A percentile compares a stretch with the other conserved stretches of the same genome.
Conservation (phyloP, 495 filamentous ascomycete genomes). For the Penicillium fimorum region DNA sequence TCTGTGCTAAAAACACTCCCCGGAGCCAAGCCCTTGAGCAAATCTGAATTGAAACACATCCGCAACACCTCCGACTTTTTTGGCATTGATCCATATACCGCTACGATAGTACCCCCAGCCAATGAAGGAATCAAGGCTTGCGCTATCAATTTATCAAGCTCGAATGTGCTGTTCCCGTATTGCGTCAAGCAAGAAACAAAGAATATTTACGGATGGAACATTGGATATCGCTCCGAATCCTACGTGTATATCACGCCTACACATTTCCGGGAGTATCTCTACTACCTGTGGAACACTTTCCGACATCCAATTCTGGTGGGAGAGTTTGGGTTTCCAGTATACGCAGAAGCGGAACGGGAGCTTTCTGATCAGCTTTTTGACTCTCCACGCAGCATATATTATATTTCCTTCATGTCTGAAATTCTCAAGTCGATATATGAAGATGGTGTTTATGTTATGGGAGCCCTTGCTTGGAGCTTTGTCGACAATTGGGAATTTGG, state of each 20-base stretch:
- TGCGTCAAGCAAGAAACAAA: slow-evolving; percentile 39
- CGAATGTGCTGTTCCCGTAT: slow-evolving; percentile 35
- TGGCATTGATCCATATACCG: slow-evolving; percentile 47
- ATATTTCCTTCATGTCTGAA: slow-evolving; percentile 43
- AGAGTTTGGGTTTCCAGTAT: slow-evolving; percentile 43
- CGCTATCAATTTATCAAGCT: slow-evolving; percentile 25
- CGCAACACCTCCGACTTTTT: slow-evolving; percentile 44
- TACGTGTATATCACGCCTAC: slow-evolving; percentile 45
- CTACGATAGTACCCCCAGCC: slow-evolving; percentile 38
- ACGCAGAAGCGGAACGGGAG: slow-evolving; percentile 25
- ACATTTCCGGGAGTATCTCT: slow-evolving; percentile 43
- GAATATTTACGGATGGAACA: slow-evolving; percentile 41
- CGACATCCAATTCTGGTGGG: slow-evolving; percentile 34
- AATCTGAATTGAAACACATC: slow-evolving; percentile 33
- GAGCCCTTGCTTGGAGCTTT: slow-evolving; percentile 46
- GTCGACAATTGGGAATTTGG: slow-evolving; percentile 51
- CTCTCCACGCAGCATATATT: slow-evolving; percentile 40
- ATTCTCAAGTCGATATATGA: slow-evolving; percentile 44
- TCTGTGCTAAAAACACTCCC: slow-evolving; percentile 30
- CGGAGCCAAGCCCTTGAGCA: slow-evolving; percentile 30
- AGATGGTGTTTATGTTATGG: slow-evolving; percentile 46
- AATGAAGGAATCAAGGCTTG: slow-evolving; percentile 37
- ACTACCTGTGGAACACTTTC: slow-evolving; percentile 47
- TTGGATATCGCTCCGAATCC: slow-evolving; percentile 38
- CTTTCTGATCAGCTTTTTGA: slow-evolving; percentile 40